Evolutionary conservation across 2,329 filamentous ascomycete species (phyloP).

Genomic region (Aspergillus arachidicola): DNA sequence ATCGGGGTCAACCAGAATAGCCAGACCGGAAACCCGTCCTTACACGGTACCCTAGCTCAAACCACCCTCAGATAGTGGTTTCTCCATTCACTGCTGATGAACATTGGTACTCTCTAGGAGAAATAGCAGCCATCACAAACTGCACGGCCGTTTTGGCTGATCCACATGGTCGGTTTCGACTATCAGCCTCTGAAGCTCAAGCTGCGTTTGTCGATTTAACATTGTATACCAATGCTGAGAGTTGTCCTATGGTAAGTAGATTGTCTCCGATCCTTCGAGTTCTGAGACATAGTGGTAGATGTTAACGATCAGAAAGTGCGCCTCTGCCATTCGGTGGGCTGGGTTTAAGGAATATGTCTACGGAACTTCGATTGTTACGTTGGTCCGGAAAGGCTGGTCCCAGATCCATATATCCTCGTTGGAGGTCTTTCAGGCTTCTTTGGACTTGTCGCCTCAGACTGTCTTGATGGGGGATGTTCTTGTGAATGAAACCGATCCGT

Average conservation of each 20-base stretch:
- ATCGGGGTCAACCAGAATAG: not conserved
- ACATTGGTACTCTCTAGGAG: slow-evolving; percentile 37
- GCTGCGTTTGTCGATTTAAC: slow-evolving; percentile 52
- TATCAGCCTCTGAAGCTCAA: slow-evolving; percentile 46
- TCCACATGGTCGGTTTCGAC: slow-evolving; percentile 47
- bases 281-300: not conserved
- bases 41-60: not conserved
- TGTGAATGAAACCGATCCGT: slow-evolving; percentile 56
- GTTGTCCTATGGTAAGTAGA: slow-evolving; percentile 53
- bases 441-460: slow-evolving; percentile 40
- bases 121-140: slow-evolving; percentile 59
- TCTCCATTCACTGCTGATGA: slow-evolving; percentile 39
- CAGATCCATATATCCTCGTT: slow-evolving; percentile 53
- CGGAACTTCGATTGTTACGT: slow-evolving; percentile 53
- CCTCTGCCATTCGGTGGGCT: slow-evolving; percentile 59
- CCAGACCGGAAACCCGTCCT: not conserved
- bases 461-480: slow-evolving; percentile 51
- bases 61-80: not conserved
- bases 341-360: slow-evolving; percentile 60
- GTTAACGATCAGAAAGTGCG: slow-evolving; percentile 42
- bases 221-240: slow-evolving; percentile 61
- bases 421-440: slow-evolving; percentile 47
- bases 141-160: slow-evolving; percentile 52
- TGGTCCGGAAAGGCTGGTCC: slow-evolving; percentile 53
- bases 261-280: not conserved